Percentiles rank a stretch among this genome's conserved stretches.
Conservation (phyloP, 331 rosid species). For the Prunus yedoensis region DNA sequence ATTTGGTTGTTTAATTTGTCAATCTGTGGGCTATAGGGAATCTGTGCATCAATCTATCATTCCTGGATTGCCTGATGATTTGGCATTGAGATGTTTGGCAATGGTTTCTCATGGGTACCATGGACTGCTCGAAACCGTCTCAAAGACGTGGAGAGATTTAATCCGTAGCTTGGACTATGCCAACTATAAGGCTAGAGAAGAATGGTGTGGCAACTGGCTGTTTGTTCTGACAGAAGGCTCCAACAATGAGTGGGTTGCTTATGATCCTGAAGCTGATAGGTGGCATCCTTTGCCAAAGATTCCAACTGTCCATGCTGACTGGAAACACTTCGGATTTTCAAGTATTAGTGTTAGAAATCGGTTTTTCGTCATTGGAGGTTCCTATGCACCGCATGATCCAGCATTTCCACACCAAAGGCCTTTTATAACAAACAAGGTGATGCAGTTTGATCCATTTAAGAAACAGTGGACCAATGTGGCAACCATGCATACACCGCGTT, state of each 20-base stretch:
- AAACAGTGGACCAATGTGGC: constrained; percentile 32
- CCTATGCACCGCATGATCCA: constrained; percentile 12
- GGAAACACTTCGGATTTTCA: constrained; percentile 28
- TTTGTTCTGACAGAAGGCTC: constrained; percentile 37
- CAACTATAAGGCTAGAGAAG: constrained; percentile 26
- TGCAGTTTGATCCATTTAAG: constrained; percentile 34
- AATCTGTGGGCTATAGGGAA: constrained; percentile 18
- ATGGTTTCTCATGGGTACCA: constrained; percentile 35
- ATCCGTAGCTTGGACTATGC: constrained; percentile 29
- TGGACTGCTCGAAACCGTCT: constrained; percentile 31
- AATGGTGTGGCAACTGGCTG: constrained; percentile 32
- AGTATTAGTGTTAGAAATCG: constrained; percentile 21
- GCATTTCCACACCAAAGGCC: constrained; percentile 15
- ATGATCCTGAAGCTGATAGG: constrained; percentile 39
- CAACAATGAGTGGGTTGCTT: constrained; percentile 35
- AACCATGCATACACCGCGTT: constrained; percentile 30
- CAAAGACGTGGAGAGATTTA: constrained; percentile 31
- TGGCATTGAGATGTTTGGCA: constrained; percentile 37
- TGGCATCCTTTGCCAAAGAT: constrained; percentile 36
- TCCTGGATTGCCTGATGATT: constrained; percentile 36
- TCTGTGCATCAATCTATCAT: constrained; percentile 11
- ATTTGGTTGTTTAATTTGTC: not conserved
- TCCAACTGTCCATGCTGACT: constrained; percentile 2
- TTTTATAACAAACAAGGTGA: constrained; percentile 12
- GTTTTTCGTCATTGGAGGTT: constrained; percentile 29